These are phyloP conservation scores for Puccinia novopanici DNA, from an alignment of 1,284 basidiomycete species.

Conservation along the genomic window DNA sequence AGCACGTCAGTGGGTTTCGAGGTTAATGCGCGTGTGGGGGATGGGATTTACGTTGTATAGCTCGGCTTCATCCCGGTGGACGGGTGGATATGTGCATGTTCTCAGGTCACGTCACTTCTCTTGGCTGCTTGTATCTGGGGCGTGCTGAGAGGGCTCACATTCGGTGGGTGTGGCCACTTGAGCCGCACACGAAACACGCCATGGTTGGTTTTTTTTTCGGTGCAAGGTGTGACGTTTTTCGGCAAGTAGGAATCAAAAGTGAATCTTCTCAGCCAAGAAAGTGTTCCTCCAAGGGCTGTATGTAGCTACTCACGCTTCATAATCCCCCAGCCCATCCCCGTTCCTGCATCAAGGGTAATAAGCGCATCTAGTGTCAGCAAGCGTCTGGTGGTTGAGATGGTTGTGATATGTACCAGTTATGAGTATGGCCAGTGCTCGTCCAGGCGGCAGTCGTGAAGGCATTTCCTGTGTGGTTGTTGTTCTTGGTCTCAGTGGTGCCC, in stretches of 20 bases:
- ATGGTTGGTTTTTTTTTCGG: no score
- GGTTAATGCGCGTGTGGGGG: background rate
- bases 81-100: no score
- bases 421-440: constrained; percentile 29
- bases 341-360: background rate
- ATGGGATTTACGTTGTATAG: constrained; percentile 35
- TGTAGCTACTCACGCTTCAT: constrained; percentile 22
- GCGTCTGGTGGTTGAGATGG: background rate
- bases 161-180: constrained; percentile 42
- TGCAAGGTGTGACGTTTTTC: no score
- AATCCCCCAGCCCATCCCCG: constrained; percentile 42
- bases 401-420: background rate
- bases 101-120: background rate
- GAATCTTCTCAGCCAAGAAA: background rate
- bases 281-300: background rate
- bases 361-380: background rate
- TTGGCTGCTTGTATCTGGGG: no score
- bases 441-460: constrained; percentile 36
- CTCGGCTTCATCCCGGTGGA: background rate
- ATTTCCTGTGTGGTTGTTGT: background rate
- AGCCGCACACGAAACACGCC: no score
- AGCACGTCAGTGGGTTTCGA: no score
- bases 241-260: background rate
- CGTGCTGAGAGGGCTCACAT: constrained; percentile 7
- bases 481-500: background rate